A percentile compares a stretch with the other conserved stretches of the same genome.
Evolutionary conservation across 306 rosid genomes (phyloP).

Genomic region (Rosa persica): DNA sequence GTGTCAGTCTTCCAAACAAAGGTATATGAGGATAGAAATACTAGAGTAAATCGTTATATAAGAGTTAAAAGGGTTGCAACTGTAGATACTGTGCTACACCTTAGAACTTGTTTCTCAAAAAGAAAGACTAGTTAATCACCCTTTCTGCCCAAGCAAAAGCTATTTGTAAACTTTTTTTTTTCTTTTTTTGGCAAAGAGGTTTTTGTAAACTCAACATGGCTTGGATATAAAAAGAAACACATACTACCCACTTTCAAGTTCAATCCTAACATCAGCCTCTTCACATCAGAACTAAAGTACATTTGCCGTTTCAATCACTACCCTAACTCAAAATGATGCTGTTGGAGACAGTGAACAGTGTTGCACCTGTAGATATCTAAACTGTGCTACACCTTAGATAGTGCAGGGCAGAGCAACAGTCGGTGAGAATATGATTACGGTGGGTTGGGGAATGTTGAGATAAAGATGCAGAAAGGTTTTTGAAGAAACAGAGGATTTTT

Average conservation of each 20-base stretch:
- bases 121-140: background rate
- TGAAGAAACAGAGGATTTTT: too few species aligned
- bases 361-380: too few species aligned
- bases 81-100: background rate
- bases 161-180: background rate
- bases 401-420: too few species aligned
- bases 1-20: slow-evolving; percentile 37
- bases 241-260: slow-evolving; percentile 2
- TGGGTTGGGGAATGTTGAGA: too few species aligned
- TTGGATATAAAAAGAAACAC: background rate
- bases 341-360: background rate
- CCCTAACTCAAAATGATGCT: background rate
- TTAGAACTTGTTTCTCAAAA: background rate
- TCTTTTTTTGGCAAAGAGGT: background rate
- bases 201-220: background rate
- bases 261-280: background rate
- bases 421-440: too few species aligned
- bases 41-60: background rate
- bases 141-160: background rate
- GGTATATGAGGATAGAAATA: background rate
- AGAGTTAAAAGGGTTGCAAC: background rate
- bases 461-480: too few species aligned
- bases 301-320: background rate
- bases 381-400: too few species aligned
- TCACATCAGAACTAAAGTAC: background rate